These are phyloP conservation scores for Mimosa bimucronata DNA, from an alignment of 306 rosid genomes.

Conservation along the genomic window DNA sequence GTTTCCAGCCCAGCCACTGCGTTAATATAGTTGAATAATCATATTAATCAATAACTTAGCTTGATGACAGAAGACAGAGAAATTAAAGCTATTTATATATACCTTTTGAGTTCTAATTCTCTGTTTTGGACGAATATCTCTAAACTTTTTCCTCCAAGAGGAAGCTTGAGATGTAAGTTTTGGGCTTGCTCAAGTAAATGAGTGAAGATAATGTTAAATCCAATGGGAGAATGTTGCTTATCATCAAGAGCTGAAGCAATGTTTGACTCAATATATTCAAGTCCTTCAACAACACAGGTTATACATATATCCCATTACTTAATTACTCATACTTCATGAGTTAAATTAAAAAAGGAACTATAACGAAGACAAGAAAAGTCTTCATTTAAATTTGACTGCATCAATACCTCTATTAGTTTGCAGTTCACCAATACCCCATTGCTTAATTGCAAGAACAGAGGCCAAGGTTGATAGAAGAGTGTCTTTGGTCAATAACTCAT, in stretches of 20 bases:
- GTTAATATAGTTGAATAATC: neutral
- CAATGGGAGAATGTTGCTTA: neutral
- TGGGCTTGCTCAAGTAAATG: neutral
- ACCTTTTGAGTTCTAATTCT: slow-evolving; percentile 52
- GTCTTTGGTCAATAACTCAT: neutral
- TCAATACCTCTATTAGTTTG: neutral
- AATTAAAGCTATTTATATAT: no score
- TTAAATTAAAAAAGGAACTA: no score
- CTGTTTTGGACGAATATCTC: neutral
- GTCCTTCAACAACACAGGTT: neutral
- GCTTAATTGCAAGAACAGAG: neutral
- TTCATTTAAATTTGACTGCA: no score
- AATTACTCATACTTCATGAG: neutral
- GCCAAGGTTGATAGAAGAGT: neutral
- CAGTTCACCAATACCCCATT: neutral
- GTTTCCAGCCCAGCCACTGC: slow-evolving; percentile 37
- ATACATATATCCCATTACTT: neutral
- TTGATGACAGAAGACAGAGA: neutral
- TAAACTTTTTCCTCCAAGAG: neutral
- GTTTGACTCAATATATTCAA: neutral
- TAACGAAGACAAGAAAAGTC: no score
- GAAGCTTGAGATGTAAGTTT: neutral
- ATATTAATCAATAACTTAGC: neutral
- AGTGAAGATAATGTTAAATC: neutral
- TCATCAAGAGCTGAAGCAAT: neutral